Base-by-base conservation (phyloP, 2,329 filamentous ascomycete genomes). In the Aspergillus sp. region DNA sequence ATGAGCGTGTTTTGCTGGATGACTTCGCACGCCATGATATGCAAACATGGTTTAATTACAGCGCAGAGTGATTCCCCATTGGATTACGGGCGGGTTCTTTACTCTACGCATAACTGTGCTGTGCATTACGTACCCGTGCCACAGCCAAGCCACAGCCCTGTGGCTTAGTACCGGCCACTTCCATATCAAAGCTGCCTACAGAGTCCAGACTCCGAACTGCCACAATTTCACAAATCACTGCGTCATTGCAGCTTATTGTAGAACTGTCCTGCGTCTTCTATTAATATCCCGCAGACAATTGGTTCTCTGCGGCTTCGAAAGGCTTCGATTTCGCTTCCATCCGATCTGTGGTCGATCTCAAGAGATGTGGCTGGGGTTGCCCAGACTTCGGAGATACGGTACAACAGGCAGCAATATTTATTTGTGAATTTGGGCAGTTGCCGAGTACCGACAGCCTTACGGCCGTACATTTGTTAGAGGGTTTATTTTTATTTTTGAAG, bases 371-470 rank as follows among this genome's bases (percentile, higher is more conserved):
- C 45, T 49, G 37, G 37, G 27, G 50, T 21, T 15, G 49, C 27
- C 49, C 15, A 39, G 51, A 45, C 19, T 27, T 27, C 11, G 44
- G 23, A 23, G 33, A 21, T 21, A 47, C 23, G 19, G 14, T 24
- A 15, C 37, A 50, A 12, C 53, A 55, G 53, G 53, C 53, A 55
- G 41, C 53, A 24, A 55, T 14, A 50, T 55, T 55, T 12, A 41
- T n/a, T 52, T 6, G 23, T 35, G 19, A n/a, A 11, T 27, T 19
- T 21, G 50, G 33, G 12, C 31, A 24, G 19, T 37, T 55, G 53
- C 53, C 45, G 53, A 45, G 2, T 44, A 35, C 53, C 45, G 53
- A 17, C 23, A 54, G 52, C 52, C 52, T 40, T 54, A 54, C 17
- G 17, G 21, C 1, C 8, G 12, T 21, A 8, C 21, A 21, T 23